Conservation (phyloP, 2,329 filamentous ascomycete species). For the Cladophialophora carrionii region DNA sequence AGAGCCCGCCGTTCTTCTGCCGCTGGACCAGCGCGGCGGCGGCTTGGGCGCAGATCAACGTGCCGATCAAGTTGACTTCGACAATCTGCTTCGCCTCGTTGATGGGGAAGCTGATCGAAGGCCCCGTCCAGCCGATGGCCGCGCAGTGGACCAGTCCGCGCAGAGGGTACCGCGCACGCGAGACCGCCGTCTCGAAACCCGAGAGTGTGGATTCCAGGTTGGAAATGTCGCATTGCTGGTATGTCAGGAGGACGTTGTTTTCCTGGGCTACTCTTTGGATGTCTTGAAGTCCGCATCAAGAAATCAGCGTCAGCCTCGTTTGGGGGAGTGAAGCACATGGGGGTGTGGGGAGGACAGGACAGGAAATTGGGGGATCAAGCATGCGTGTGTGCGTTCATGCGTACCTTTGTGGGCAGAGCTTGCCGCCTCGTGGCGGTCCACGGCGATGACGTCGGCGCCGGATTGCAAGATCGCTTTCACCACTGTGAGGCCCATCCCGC, state of each 20-base stretch:
- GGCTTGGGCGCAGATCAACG: slow-evolving; percentile 58
- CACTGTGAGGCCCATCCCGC: slow-evolving; percentile 14
- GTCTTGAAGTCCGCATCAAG: not conserved
- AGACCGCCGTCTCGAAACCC: slow-evolving; percentile 2
- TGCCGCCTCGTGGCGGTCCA: slow-evolving; percentile 5
- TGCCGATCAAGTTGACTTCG: slow-evolving; percentile 67
- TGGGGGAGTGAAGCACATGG: too few relatives aligned
- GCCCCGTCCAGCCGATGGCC: slow-evolving; percentile 5
- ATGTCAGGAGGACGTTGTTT: not conserved
- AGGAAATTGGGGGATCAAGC: too few relatives aligned
- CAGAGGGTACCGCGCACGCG: slow-evolving; percentile 42
- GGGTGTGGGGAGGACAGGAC: too few relatives aligned
- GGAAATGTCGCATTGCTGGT: slow-evolving; percentile 19
- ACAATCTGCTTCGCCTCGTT: slow-evolving; percentile 63
- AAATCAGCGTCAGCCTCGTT: not conserved
- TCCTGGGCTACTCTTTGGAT: not conserved
- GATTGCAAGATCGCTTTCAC: slow-evolving; percentile 17
- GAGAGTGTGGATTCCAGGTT: slow-evolving; percentile 3
- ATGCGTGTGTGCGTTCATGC: too few relatives aligned
- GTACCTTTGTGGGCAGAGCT: not conserved
- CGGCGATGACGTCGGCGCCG: slow-evolving; percentile 14
- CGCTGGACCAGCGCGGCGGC: slow-evolving; percentile 28
- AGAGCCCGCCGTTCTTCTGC: slow-evolving; percentile 35
- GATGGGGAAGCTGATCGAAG: slow-evolving; percentile 56
- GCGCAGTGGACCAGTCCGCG: slow-evolving; percentile 28